A percentile compares a stretch with the other conserved stretches of the same genome.
Evolutionary conservation across 345 rosid species (phyloP).

Genomic region (Camelina sativa): DNA sequence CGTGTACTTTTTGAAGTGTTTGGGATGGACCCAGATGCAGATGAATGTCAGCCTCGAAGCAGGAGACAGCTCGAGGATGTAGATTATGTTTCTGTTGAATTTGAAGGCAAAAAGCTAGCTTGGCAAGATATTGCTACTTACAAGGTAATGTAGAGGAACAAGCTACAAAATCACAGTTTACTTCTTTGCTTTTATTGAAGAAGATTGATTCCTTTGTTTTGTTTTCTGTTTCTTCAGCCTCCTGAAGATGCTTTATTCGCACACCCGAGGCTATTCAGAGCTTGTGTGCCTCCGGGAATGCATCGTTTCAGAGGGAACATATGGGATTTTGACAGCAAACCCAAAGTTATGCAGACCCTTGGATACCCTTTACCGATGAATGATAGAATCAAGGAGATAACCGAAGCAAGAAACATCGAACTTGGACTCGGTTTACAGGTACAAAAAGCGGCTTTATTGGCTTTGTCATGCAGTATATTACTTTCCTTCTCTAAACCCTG

Average conservation of each 20-base stretch:
- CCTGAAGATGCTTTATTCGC: conserved; percentile 95
- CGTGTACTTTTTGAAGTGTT: conserved; percentile 93
- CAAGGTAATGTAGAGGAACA: conserved; percentile 54
- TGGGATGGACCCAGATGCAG: conserved; percentile 96
- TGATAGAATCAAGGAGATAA: conserved; percentile 84
- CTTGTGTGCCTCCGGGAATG: conserved; percentile 97
- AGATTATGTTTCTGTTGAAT: conserved; percentile 92
- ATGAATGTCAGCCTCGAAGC: conserved; percentile 85
- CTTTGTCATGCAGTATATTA: background rate
- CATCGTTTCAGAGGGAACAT: conserved; percentile 95
- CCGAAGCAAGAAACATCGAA: conserved; percentile 93
- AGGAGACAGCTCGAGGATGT: conserved; percentile 97
- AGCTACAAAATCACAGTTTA: background rate
- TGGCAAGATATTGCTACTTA: conserved; percentile 96
- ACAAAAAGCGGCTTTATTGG: background rate
- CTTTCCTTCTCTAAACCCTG: conserved; percentile 20
- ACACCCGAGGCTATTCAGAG: conserved; percentile 95
- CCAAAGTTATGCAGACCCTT: conserved; percentile 69
- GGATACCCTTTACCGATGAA: conserved; percentile 73
- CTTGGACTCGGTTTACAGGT: conserved; percentile 98
- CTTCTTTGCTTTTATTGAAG: background rate
- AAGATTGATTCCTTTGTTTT: conserved; percentile 2
- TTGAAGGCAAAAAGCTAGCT: conserved; percentile 74
- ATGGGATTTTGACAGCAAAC: conserved; percentile 94
- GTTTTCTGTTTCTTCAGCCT: conserved; percentile 55